Base-by-base conservation (phyloP, 2,329 filamentous ascomycete genomes). In the Trichoderma koningii region DNA sequence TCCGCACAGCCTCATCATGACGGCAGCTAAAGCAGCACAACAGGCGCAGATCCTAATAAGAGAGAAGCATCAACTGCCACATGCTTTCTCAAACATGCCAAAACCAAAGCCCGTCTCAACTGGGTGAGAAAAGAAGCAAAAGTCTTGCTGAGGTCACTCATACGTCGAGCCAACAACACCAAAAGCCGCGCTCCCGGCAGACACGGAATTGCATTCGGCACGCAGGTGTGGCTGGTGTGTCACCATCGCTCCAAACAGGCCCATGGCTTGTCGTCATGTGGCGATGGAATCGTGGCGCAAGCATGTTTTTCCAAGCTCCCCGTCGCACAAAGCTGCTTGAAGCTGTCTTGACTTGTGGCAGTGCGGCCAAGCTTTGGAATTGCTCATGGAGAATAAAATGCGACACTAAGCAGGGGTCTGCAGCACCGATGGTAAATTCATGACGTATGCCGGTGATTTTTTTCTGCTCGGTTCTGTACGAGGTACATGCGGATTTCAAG, bases 71-170 rank as follows among this genome's bases (percentile, higher is more conserved):
- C 19, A n/a, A 53, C 48, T 17, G 23, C 48, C 10, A 48, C 45
- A 38, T 38, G 45, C 19, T 19, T 19, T 23, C n/a, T 12, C n/a
- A 48, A 23, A 38, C 12, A 38, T 14, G 34, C 34, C n/a, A 48
- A 48, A 48, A 23, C n/a, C 9, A 26, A 19, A 48, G 23, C 51
- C 19, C 30, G 19, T 51, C n/a, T 17, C 17, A 26, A 19, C 21
- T 23, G 21, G 21, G 21, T 23, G 17, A 38, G 23, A 30, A 48
- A 42, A 55, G 21, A 14, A n/a, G 28, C 19, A 42, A 17, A 41
- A 15, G 17, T 7, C 28, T 30, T 48, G 60, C 42, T 64, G 62
- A 64, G 62, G 62, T 64, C 62, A 64, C 62, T 64, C 55, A 45
- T 64, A 64, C 62, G 62, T 59, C 55, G 47, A 21, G 26, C 15